Evolutionary conservation across 495 filamentous ascomycete genomes (phyloP).

Genomic region (Podospora comata): DNA sequence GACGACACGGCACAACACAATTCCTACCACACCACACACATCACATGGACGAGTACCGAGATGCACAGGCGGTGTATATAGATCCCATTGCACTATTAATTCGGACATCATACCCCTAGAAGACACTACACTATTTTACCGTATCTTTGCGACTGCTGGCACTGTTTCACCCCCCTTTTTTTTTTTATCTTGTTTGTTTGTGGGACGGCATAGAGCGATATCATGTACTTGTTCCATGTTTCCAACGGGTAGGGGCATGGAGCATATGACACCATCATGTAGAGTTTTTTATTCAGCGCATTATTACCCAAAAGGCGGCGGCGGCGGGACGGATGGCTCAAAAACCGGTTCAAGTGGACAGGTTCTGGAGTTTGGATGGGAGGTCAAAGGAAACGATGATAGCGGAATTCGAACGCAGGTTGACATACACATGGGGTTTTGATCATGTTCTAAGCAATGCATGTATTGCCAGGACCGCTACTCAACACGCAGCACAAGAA

Average conservation of each 20-base stretch:
- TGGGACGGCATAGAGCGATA: not conserved
- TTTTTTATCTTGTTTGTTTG: constrained; percentile 6
- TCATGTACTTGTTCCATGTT: constrained; percentile 4
- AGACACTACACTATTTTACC: constrained; percentile 28
- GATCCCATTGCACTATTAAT: constrained; percentile 28
- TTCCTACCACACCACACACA: constrained; percentile 9
- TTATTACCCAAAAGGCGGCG: constrained; percentile 13
- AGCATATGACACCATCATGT: constrained; percentile 5
- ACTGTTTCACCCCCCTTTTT: not conserved
- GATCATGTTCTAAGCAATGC: not conserved
- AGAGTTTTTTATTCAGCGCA: constrained; percentile 3
- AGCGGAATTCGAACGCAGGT: not conserved
- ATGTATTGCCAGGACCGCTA: not conserved
- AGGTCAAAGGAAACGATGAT: not conserved
- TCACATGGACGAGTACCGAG: constrained; percentile 14
- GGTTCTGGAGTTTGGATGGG: constrained; percentile 23
- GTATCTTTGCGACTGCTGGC: constrained; percentile 20
- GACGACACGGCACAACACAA: constrained; percentile 33
- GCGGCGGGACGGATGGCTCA: constrained; percentile 15
- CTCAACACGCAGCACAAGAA: not conserved
- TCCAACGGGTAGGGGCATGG: constrained; percentile 4
- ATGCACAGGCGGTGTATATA: constrained; percentile 38
- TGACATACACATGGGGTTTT: constrained; percentile 1
- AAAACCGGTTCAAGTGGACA: constrained; percentile 26
- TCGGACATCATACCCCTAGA: constrained; percentile 28